Percentiles rank a stretch among this genome's conserved stretches.
Conservation (phyloP, 1,284 basidiomycete genomes). For the Malassezia obtusa region DNA sequence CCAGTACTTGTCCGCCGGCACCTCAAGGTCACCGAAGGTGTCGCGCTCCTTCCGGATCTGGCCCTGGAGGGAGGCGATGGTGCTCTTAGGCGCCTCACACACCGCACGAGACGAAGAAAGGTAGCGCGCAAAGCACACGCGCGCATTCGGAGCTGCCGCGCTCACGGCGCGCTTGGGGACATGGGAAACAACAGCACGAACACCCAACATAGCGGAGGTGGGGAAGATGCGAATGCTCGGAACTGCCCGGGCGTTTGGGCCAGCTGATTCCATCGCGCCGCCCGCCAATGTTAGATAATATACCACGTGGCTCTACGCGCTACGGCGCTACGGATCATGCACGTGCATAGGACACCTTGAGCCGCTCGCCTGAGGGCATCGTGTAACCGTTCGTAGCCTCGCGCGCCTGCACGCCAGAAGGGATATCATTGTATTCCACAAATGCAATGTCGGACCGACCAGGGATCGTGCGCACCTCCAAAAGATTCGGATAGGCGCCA, state of each 20-base stretch:
- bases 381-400: conserved; percentile 41
- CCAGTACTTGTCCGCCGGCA: conserved; percentile 92
- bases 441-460: conserved; percentile 44
- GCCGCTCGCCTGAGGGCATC: conserved; percentile 35
- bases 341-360: conserved; percentile 25
- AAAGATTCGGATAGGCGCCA: conserved; percentile 29
- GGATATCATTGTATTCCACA: conserved; percentile 39
- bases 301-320: not conserved
- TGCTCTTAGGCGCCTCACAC: not conserved
- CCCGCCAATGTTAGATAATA: not conserved
- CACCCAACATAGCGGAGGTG: conserved; percentile 2
- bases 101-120: not conserved
- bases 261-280: not conserved
- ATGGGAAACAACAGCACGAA: conserved; percentile 1
- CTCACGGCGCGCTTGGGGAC: not conserved
- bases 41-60: conserved; percentile 52
- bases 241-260: not conserved
- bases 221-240: not conserved
- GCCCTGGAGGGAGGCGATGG: not conserved
- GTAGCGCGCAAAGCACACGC: not conserved
- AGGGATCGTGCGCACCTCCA: conserved; percentile 41
- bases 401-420: conserved; percentile 31
- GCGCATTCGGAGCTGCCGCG: not conserved
- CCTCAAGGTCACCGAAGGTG: conserved; percentile 83
- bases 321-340: not conserved